Percentiles rank a stretch among this genome's conserved stretches.
These are phyloP conservation scores for Dictyostelium brefeldianum DNA, from an alignment of 78 protist species.

Conservation along the genomic window DNA sequence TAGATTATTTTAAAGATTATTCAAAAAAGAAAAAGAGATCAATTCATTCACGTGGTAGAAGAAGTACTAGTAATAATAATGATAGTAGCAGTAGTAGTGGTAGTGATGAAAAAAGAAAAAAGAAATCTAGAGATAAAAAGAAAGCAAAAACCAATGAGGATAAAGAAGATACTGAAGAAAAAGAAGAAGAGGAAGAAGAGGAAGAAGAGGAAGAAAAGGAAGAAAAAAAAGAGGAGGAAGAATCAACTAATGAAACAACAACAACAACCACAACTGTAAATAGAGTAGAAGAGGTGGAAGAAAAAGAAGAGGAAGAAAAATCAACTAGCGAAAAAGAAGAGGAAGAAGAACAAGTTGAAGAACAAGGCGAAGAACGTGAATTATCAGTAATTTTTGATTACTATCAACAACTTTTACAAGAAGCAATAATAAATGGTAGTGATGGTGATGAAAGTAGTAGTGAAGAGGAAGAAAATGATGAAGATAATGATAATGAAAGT, in stretches of 20 bases:
- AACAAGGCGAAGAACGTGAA: not conserved
- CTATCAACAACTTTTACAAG: conserved; percentile 14
- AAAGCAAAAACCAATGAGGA: not conserved
- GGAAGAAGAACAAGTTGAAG: not conserved
- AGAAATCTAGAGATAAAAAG: not conserved
- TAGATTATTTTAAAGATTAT: conserved; percentile 70
- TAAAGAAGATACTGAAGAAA: not conserved
- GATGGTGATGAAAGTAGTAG: not conserved
- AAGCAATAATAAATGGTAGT: not conserved
- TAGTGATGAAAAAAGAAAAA: not conserved
- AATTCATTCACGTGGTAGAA: not conserved
- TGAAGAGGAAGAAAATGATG: conserved; percentile 34
- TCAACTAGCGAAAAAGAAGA: not conserved
- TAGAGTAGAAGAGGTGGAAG: not conserved
- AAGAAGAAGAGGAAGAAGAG: not conserved
- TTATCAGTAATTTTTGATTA: conserved; percentile 17
- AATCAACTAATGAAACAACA: not conserved
- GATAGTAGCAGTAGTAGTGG: not conserved
- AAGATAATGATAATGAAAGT: conserved; percentile 13
- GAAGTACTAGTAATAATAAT: not conserved
- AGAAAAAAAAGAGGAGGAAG: not conserved
- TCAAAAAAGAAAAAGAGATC: conserved; percentile 63
- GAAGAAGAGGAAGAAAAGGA: not conserved
- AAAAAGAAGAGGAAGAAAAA: not conserved
- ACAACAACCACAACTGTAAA: too few relatives aligned